Conservation (phyloP, 176 grass and related monocot genomes). For the Raddia distichophylla region DNA sequence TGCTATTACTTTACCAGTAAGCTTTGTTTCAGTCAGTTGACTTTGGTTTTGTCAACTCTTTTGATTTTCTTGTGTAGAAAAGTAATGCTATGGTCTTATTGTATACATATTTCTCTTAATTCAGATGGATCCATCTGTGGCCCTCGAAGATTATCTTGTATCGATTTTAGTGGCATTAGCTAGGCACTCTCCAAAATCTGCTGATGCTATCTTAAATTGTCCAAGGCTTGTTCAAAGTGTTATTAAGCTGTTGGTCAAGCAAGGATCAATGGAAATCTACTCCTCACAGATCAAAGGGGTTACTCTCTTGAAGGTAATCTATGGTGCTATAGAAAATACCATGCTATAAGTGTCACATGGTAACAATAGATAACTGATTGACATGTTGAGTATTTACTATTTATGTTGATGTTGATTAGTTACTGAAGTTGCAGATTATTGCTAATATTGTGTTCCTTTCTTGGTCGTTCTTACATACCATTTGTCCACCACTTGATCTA, state of each 20-base stretch:
- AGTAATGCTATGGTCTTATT: slow-evolving; percentile 14
- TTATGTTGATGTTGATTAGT: slow-evolving; percentile 19
- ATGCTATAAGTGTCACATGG: slow-evolving; percentile 16
- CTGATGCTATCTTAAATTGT: slow-evolving; percentile 82
- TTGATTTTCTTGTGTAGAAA: slow-evolving; percentile 20
- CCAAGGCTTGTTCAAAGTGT: slow-evolving; percentile 70
- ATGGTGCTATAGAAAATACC: slow-evolving; percentile 13
- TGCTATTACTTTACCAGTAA: not conserved
- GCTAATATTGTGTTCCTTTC: not conserved
- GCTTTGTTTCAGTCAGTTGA: not conserved
- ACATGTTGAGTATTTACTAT: not conserved
- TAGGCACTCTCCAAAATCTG: slow-evolving; percentile 83
- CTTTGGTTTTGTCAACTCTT: slow-evolving; percentile 27
- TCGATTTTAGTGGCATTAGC: slow-evolving; percentile 85
- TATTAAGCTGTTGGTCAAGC: slow-evolving; percentile 66
- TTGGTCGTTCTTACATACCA: slow-evolving; percentile 6
- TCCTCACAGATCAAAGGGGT: slow-evolving; percentile 68
- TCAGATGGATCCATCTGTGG: slow-evolving; percentile 75
- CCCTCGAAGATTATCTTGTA: slow-evolving; percentile 83
- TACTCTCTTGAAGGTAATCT: slow-evolving; percentile 77
- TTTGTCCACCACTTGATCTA: not conserved
- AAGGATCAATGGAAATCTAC: slow-evolving; percentile 57
- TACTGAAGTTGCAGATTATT: slow-evolving; percentile 24
- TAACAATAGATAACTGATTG: slow-evolving; percentile 29
- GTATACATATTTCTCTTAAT: slow-evolving; percentile 43